Evolutionary conservation across 1,139 yeast genomes (phyloP), one percentile per base, ranked within the genome.

Genomic region (Pneumocystis oryctolagi): DNA sequence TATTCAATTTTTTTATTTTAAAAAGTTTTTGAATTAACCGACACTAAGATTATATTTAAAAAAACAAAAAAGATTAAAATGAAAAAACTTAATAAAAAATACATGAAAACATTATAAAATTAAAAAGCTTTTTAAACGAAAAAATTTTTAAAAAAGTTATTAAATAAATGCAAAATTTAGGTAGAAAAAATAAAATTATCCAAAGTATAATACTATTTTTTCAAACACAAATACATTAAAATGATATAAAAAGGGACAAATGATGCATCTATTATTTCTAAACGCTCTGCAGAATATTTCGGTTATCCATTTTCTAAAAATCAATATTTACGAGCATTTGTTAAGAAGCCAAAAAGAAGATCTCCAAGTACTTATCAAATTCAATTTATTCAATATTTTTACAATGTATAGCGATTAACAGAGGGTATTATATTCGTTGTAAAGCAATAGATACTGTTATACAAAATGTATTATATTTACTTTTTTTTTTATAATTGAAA

Each of bases 401-500:
- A 92, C 70, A 75, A 95, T 65, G 84, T 0, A 95, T 95, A 0
- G 85, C 87, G 14, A 86, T 87, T 58, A 87, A 87, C 69, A 74
- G 95, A 68, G 95, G 95, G 0, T 87, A 87, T 71, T 87, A 94
- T 90, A 78, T 86, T 31, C 76, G 95, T 65, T 83, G 87, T 83
- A 84, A 84, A 69, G 82, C 89, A 6, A 84, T 87, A 64, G 78
- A 82, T 66, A 75, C 74, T 62, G 75, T 82, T 62, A 77, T 85
- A 18, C 71, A 77, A 56, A 74, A 78, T 57, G 81, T 84, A 25
- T 74, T 81, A 2, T 63, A 69, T 9, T 28, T 28, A 34, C 39
- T 55, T 71, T 47, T 69, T 69, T 0, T 68, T 67, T 0, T 68
- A 66, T 70, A 0, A 62, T 68, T 64, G 65, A 37, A 64, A 62